phyloP scores from a whole-genome alignment of 1,139 yeast species.

The Taphrina confusa region DNA sequence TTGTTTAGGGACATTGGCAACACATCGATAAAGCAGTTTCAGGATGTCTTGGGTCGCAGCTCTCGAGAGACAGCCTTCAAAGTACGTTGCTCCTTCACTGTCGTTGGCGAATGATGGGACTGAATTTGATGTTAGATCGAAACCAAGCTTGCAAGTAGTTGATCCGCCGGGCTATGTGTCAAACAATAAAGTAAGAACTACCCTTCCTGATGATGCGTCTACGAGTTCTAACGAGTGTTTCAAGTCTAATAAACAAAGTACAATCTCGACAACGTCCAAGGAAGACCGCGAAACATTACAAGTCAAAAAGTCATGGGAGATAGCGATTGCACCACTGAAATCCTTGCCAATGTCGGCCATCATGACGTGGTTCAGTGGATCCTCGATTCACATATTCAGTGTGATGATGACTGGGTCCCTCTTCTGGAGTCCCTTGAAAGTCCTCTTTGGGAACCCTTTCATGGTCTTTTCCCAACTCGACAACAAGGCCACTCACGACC shows the following conservation, averaged over 20 bases:
- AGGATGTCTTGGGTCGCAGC: slow-evolving; percentile 24
- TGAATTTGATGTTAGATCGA: slow-evolving; percentile 1
- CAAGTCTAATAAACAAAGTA: slow-evolving; percentile 1
- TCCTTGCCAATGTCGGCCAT: slow-evolving; percentile 81
- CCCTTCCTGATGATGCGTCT: too few species aligned
- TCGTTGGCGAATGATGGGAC: neutral
- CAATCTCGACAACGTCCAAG: neutral
- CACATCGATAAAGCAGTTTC: too few species aligned
- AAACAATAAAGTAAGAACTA: neutral
- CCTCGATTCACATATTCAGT: slow-evolving; percentile 83
- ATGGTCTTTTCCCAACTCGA: slow-evolving; percentile 48
- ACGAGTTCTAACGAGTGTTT: too few species aligned
- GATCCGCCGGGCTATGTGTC: slow-evolving; percentile 32
- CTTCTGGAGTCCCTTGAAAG: slow-evolving; percentile 71
- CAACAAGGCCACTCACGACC: slow-evolving; percentile 44
- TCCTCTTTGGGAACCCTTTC: slow-evolving; percentile 60
- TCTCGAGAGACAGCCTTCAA: slow-evolving; percentile 2
- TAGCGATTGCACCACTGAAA: slow-evolving; percentile 82
- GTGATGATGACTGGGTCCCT: slow-evolving; percentile 87
- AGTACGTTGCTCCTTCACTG: neutral
- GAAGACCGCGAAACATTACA: slow-evolving; percentile 38
- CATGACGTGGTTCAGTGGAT: slow-evolving; percentile 94
- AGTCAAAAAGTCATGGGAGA: slow-evolving; percentile 72
- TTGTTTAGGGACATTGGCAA: too few species aligned
- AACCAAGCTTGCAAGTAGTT: slow-evolving; percentile 9